Evolutionary conservation across 2,329 filamentous ascomycete genomes (phyloP).

Genomic region (Botrytis squamosa): DNA sequence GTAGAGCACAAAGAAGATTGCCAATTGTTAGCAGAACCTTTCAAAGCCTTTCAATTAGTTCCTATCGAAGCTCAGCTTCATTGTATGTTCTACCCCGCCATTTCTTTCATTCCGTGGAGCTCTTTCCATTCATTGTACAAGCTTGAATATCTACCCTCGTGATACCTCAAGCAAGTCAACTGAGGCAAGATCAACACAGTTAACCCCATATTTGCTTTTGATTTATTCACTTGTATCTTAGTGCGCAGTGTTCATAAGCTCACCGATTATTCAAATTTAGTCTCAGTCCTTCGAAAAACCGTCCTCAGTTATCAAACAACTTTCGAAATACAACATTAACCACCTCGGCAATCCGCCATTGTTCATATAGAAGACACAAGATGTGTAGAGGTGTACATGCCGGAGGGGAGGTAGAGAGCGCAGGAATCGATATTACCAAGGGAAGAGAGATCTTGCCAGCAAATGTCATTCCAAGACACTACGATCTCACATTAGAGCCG

Average conservation of each 20-base stretch:
- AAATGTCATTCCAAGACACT: slow-evolving; percentile 90
- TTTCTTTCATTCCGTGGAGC: slow-evolving; percentile 15
- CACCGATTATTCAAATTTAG: slow-evolving; percentile 25
- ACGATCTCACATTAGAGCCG: slow-evolving; percentile 87
- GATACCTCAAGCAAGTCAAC: slow-evolving; percentile 3
- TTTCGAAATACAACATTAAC: slow-evolving; percentile 28
- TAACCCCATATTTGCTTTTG: background rate
- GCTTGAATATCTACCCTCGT: slow-evolving; percentile 1
- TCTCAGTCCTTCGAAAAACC: slow-evolving; percentile 27
- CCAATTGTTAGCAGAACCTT: slow-evolving; percentile 23
- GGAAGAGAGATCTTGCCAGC: slow-evolving; percentile 83
- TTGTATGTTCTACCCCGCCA: slow-evolving; percentile 20
- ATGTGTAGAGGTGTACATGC: slow-evolving; percentile 65
- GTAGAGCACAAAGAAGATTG: slow-evolving; percentile 30
- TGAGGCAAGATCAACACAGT: background rate
- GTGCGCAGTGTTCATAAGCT: background rate
- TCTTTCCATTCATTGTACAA: background rate
- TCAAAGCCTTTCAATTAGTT: slow-evolving; percentile 18
- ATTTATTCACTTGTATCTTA: slow-evolving; percentile 1
- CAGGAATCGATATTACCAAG: slow-evolving; percentile 58
- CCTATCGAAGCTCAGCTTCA: slow-evolving; percentile 17
- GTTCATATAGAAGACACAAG: slow-evolving; percentile 69
- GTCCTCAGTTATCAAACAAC: slow-evolving; percentile 29
- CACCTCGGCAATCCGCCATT: slow-evolving; percentile 51
- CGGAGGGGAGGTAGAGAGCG: slow-evolving; percentile 53